A percentile compares a stretch with the other conserved stretches of the same genome.
Evolutionary conservation across 495 filamentous ascomycete species (phyloP).

Genomic region (Neohortaea acidophila): DNA sequence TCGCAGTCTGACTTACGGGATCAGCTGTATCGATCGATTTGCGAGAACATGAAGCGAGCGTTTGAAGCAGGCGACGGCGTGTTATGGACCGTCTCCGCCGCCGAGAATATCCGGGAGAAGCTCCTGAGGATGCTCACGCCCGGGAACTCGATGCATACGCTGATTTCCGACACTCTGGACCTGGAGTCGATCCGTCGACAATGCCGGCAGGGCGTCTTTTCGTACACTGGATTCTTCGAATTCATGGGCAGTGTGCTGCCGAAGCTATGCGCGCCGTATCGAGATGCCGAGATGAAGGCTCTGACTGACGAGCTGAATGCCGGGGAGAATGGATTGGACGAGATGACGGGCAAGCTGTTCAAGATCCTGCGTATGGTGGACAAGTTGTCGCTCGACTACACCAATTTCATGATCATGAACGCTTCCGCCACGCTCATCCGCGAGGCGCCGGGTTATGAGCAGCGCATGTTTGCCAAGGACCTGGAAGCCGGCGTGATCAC

Average conservation of each 20-base stretch:
- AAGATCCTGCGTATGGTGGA: conserved; percentile 77
- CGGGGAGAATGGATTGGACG: conserved; percentile 37
- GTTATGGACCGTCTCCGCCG: conserved; percentile 67
- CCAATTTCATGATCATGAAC: conserved; percentile 78
- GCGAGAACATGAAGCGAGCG: conserved; percentile 58
- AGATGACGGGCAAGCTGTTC: conserved; percentile 71
- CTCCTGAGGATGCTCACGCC: conserved; percentile 67
- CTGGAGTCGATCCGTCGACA: conserved; percentile 60
- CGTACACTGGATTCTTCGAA: conserved; percentile 82
- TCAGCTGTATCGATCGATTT: conserved; percentile 49
- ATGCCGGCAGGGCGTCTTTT: conserved; percentile 68
- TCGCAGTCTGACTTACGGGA: conserved; percentile 31
- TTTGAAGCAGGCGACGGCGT: conserved; percentile 56
- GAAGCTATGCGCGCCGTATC: conserved; percentile 79
- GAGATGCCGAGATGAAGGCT: conserved; percentile 69
- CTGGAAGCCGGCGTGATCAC: conserved; percentile 42
- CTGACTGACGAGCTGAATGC: conserved; percentile 48
- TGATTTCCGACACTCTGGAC: conserved; percentile 78
- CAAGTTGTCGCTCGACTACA: conserved; percentile 82
- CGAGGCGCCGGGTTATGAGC: conserved; percentile 68
- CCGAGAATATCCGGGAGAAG: conserved; percentile 68
- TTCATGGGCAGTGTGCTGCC: conserved; percentile 84
- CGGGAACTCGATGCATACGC: conserved; percentile 63
- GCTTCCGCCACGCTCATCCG: conserved; percentile 69
- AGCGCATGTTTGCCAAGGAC: conserved; percentile 55